Conservation (phyloP, 495 filamentous ascomycete species). For the Schizothecium vesticola region DNA sequence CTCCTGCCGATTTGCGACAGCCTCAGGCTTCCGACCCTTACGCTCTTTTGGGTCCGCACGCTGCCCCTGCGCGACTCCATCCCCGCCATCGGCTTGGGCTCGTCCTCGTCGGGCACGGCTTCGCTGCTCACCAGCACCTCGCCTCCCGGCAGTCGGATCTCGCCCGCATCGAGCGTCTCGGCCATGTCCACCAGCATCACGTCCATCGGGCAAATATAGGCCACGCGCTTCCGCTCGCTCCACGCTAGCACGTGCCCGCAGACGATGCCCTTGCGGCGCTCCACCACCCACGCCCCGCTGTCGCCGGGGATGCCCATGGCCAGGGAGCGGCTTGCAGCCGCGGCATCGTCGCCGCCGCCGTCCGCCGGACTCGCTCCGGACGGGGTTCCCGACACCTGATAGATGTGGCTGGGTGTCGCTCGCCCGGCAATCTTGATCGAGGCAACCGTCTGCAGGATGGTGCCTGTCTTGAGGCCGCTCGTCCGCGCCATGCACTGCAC, state of each 20-base stretch:
- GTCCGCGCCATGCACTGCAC: constrained; percentile 93
- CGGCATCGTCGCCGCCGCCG: constrained; percentile 5
- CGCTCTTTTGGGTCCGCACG: background rate
- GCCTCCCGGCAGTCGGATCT: constrained; percentile 49
- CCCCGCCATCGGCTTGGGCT: background rate
- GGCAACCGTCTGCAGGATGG: constrained; percentile 68
- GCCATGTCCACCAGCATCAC: constrained; percentile 80
- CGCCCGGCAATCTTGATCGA: constrained; percentile 79
- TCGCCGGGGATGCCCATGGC: constrained; percentile 73
- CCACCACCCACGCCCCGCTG: constrained; percentile 89
- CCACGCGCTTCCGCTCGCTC: constrained; percentile 65
- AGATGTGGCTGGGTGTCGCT: constrained; percentile 72
- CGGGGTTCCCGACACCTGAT: constrained; percentile 53
- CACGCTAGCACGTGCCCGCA: constrained; percentile 89
- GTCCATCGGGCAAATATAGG: constrained; percentile 94
- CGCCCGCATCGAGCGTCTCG: constrained; percentile 57
- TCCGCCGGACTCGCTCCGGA: constrained; percentile 41
- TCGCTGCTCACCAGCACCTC: constrained; percentile 14
- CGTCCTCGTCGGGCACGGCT: background rate
- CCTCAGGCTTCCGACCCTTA: background rate
- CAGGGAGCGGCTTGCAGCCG: background rate
- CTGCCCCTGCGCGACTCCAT: background rate
- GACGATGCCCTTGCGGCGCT: constrained; percentile 69
- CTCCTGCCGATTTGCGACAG: background rate
- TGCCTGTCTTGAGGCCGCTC: constrained; percentile 71